These are phyloP conservation scores for Silene coronaria DNA, from an alignment of 179 eudicot species.

Conservation along the genomic window DNA sequence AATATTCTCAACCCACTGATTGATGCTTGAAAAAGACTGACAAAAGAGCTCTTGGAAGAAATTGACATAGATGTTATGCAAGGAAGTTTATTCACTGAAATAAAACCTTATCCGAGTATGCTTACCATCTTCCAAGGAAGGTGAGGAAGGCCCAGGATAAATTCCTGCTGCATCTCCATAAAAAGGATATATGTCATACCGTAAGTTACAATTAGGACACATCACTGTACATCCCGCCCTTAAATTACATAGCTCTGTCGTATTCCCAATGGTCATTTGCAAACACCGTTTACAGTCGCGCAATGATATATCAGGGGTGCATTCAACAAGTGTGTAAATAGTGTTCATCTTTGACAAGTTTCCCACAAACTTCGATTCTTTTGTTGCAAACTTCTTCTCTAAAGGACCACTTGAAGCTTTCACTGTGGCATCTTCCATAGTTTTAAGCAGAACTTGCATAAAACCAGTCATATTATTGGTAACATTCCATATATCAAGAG, in stretches of 20 bases:
- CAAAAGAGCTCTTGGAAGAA: background rate
- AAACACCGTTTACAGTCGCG: conserved; percentile 24
- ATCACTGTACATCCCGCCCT: conserved; percentile 33
- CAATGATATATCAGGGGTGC: conserved; percentile 31
- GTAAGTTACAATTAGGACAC: conserved; percentile 35
- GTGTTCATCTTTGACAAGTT: conserved; percentile 20
- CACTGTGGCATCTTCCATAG: conserved; percentile 23
- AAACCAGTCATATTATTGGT: conserved; percentile 22
- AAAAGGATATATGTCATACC: conserved; percentile 30
- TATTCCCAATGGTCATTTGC: conserved; percentile 23
- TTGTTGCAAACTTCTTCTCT: conserved; percentile 19
- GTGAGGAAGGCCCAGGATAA: conserved; percentile 7
- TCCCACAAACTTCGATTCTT: conserved; percentile 16
- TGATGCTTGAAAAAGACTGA: background rate
- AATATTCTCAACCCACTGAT: too few relatives aligned
- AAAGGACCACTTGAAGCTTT: conserved; percentile 25
- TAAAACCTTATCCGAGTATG: background rate
- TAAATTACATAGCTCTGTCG: conserved; percentile 25
- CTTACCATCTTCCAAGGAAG: conserved; percentile 17
- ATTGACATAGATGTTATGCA: too few relatives aligned
- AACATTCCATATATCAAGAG: conserved; percentile 22
- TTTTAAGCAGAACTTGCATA: conserved; percentile 19
- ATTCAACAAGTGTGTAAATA: conserved; percentile 27
- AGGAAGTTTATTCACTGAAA: background rate
- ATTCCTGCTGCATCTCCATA: conserved; percentile 21